Percentiles rank a stretch among this genome's conserved stretches.
Evolutionary conservation across 306 rosid species (phyloP).

Genomic region (Pterocarpus santalinus): DNA sequence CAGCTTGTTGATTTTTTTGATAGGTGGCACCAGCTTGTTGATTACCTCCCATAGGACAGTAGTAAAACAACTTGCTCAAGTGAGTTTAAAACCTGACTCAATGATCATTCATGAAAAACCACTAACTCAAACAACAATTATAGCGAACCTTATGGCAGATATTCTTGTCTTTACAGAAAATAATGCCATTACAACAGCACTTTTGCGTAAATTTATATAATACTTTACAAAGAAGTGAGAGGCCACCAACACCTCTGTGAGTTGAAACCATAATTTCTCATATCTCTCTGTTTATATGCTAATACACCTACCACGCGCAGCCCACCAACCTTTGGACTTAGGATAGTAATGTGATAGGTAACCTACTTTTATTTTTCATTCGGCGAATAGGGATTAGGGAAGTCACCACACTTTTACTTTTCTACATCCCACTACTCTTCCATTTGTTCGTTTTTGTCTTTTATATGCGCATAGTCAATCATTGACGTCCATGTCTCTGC

Average conservation of each 20-base stretch:
- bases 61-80: background rate
- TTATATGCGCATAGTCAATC: background rate
- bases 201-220: background rate
- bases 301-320: constrained; percentile 5
- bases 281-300: background rate
- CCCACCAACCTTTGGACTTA: constrained; percentile 31
- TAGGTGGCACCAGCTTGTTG: background rate
- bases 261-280: background rate
- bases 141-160: background rate
- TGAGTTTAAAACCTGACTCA: background rate
- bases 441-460: background rate
- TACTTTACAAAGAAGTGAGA: background rate
- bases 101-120: background rate
- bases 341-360: background rate
- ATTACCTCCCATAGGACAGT: too few species aligned
- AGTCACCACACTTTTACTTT: background rate
- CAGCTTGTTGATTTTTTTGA: too few species aligned
- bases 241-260: background rate
- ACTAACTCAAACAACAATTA: background rate
- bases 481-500: background rate
- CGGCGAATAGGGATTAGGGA: background rate
- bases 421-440: background rate
- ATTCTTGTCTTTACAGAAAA: background rate
- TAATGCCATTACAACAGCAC: background rate
- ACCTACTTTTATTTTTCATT: background rate